Base-by-base conservation (phyloP, 176 grass and related monocot species). In the Oryza australiensis region DNA sequence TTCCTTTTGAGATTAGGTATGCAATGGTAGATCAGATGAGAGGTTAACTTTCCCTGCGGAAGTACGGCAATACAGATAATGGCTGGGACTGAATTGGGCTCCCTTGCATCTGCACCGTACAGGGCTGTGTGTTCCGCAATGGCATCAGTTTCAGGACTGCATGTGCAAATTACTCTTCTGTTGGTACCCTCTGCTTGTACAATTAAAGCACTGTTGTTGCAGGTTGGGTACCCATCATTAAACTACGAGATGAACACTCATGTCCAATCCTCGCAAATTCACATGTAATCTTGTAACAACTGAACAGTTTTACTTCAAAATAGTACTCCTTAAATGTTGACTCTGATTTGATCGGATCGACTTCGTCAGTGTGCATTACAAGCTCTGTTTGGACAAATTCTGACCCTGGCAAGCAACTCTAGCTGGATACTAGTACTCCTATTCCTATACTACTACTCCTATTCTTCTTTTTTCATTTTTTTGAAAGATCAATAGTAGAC, bases 111-210 rank as follows among this genome's bases (percentile, higher is more conserved):
- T 62, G 48, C 37, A 30, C 10, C 70, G 12, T 51, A 70, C 70
- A 64, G 41, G 23, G 24, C 64, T 34, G 40, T 33, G 38, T 70
- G 28, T 30, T 81, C 3, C 7, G 45, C 67, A 20, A 37, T 12
- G 82, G 18, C 63, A 81, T 60, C 38, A 13, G 45, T 68, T 53
- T 63, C 20, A 26, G 64, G 29, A 4, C 77, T 34, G 72, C 87
- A 89, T 72, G 87, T 77, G 87, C 72, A 66, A 82, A 82, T 89
- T 82, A 89, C 73, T 85, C 66, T 42, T 22, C 48, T 43, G 82
- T 14, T 85, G 42, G 87, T 89, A 85, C 82, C 65, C 51, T 76
- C 30, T 76, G 71, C 12, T 57, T 76, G 41, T 27, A 42, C 83
- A 82, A 66, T 82, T 35, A 82, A 86, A 26, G 34, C 82, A 49